Percentiles rank a stretch among this genome's conserved stretches.
phyloP scores from a whole-genome alignment of 345 rosid species.

The Arabis hirsuta region DNA sequence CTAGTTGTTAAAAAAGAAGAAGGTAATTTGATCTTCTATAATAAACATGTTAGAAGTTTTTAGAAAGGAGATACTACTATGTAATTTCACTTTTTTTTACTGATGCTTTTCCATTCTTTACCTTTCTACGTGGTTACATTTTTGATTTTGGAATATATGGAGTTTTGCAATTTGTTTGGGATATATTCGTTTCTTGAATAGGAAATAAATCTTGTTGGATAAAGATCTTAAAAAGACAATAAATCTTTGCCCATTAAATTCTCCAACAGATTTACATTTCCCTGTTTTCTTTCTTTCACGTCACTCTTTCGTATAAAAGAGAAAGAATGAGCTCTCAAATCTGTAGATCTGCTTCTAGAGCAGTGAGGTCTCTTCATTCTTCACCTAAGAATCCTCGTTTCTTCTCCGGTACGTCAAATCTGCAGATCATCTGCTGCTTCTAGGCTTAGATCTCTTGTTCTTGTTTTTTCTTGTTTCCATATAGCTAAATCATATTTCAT shows the following conservation, averaged over 20 bases:
- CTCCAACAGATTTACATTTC: slow-evolving; percentile 13
- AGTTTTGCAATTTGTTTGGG: neutral
- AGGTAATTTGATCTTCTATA: too few species aligned
- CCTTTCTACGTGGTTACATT: neutral
- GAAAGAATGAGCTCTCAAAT: slow-evolving; percentile 63
- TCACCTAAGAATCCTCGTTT: slow-evolving; percentile 51
- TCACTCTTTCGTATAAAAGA: neutral
- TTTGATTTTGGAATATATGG: neutral
- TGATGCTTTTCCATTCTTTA: neutral
- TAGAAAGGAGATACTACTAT: too few species aligned
- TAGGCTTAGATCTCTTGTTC: neutral
- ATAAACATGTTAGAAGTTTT: too few species aligned
- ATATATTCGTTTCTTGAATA: slow-evolving; percentile 23
- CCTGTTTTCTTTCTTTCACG: neutral
- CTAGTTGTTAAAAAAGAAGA: too few species aligned
- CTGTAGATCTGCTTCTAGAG: slow-evolving; percentile 68
- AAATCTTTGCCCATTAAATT: neutral
- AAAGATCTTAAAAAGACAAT: neutral
- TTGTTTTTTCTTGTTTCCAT: neutral
- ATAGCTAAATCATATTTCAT: neutral
- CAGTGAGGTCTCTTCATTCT: slow-evolving; percentile 61
- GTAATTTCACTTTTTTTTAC: too few species aligned
- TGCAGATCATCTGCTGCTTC: too few species aligned
- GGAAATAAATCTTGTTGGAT: slow-evolving; percentile 6
- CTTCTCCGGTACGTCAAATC: slow-evolving; percentile 51